Evolutionary conservation across 768 basidiomycete genomes (phyloP).

Genomic region (Chlorophyllum brunneum): DNA sequence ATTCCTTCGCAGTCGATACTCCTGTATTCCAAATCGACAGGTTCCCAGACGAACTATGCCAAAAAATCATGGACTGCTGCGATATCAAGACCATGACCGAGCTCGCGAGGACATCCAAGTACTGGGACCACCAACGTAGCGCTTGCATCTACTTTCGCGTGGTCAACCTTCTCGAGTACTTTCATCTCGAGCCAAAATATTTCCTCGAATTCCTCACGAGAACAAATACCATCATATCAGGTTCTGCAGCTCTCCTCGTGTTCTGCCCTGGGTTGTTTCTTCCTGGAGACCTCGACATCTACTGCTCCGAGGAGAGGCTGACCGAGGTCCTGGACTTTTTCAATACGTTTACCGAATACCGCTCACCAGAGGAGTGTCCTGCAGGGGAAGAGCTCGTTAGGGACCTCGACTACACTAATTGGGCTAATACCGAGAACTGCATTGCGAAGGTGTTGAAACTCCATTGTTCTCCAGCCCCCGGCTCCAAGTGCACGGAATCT

Average conservation of each 20-base stretch:
- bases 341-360: constrained; percentile 1
- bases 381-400: neutral
- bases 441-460: constrained; percentile 6
- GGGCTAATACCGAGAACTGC: neutral
- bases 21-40: neutral
- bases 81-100: constrained; percentile 2
- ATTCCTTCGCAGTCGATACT: neutral
- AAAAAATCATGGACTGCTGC: constrained; percentile 4
- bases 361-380: neutral
- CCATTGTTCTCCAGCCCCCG: neutral
- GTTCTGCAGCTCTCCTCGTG: constrained; percentile 8
- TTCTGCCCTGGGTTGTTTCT: constrained; percentile 7
- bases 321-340: neutral
- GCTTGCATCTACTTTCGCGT: constrained; percentile 1
- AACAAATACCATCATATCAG: constrained; percentile 8
- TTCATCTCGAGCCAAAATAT: neutral
- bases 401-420: neutral
- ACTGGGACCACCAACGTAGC: constrained; percentile 3
- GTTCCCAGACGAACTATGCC: constrained; percentile 4
- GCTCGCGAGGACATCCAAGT: constrained; percentile 4
- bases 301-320: constrained; percentile 2
- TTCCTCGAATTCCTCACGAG: constrained; percentile 5
- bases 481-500: neutral
- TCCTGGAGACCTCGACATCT: constrained; percentile 12
- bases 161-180: neutral